A percentile compares a stretch with the other conserved stretches of the same genome.
phyloP scores from a whole-genome alignment of 2,329 filamentous ascomycete genomes.

The Diaporthe capsici region DNA sequence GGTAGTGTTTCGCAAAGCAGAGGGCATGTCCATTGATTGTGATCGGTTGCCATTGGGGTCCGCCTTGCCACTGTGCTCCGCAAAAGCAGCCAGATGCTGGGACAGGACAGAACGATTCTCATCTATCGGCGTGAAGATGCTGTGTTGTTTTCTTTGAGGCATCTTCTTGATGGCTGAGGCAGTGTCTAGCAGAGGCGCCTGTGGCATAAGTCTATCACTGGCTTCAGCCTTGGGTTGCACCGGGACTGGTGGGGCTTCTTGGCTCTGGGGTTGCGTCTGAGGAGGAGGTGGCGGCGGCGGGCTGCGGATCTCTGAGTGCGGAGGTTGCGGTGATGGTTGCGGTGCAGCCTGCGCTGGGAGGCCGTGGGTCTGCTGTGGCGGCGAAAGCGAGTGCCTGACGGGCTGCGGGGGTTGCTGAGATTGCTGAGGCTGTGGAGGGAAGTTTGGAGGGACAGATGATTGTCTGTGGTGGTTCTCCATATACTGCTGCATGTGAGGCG shows the following conservation, averaged over 20 bases:
- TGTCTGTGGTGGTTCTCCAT: slow-evolving; percentile 80
- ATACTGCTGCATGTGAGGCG: slow-evolving; percentile 74
- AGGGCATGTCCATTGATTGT: slow-evolving; percentile 75
- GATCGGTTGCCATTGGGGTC: slow-evolving; percentile 62
- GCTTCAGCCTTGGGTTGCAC: slow-evolving; percentile 62
- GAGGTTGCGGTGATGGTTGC: slow-evolving; percentile 67
- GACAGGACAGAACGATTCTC: slow-evolving; percentile 90
- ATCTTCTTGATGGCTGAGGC: slow-evolving; percentile 71
- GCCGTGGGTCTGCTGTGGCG: slow-evolving; percentile 69
- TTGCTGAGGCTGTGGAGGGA: slow-evolving; percentile 71
- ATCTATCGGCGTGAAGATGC: slow-evolving; percentile 98
- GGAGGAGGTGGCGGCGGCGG: slow-evolving; percentile 56
- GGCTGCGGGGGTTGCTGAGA: slow-evolving; percentile 63
- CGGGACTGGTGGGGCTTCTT: slow-evolving; percentile 65
- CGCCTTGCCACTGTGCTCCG: slow-evolving; percentile 59
- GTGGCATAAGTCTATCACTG: slow-evolving; percentile 56
- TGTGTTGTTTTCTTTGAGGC: slow-evolving; percentile 85
- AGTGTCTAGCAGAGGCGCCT: slow-evolving; percentile 64
- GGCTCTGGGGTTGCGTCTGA: slow-evolving; percentile 65
- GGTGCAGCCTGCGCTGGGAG: slow-evolving; percentile 61
- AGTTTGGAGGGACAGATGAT: slow-evolving; percentile 78
- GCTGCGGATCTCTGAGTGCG: slow-evolving; percentile 54
- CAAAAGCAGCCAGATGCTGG: slow-evolving; percentile 81
- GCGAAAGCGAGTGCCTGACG: slow-evolving; percentile 70
- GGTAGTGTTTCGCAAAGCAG: slow-evolving; percentile 66